Percentiles rank a stretch among this genome's conserved stretches.
Evolutionary conservation across 768 basidiomycete species (phyloP).

Genomic region (Harrya chromipes): DNA sequence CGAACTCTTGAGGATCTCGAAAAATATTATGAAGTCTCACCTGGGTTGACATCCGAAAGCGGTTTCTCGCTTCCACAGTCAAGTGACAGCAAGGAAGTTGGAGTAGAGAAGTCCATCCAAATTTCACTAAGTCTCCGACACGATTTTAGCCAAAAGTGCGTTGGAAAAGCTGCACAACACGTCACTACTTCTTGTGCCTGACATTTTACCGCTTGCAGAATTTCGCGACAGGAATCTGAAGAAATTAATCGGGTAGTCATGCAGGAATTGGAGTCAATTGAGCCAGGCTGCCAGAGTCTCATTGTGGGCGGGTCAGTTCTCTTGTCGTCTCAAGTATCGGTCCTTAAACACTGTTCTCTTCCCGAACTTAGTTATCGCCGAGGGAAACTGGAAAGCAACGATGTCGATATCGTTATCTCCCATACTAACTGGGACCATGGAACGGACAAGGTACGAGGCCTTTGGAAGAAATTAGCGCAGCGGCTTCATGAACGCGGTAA

Average conservation of each 20-base stretch:
- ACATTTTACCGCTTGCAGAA: constrained; percentile 37
- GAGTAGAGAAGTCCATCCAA: constrained; percentile 44
- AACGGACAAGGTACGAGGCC: constrained; percentile 50
- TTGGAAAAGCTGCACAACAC: neutral
- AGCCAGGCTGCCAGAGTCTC: constrained; percentile 67
- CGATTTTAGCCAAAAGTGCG: constrained; percentile 52
- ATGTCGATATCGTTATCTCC: constrained; percentile 88
- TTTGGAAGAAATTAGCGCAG: constrained; percentile 59
- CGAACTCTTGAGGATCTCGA: constrained; percentile 70
- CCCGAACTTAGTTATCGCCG: constrained; percentile 63
- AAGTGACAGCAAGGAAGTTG: constrained; percentile 16
- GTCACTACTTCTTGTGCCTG: neutral
- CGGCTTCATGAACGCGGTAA: constrained; percentile 56
- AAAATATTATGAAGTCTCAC: constrained; percentile 46
- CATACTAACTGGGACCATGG: constrained; percentile 52
- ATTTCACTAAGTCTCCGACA: constrained; percentile 56
- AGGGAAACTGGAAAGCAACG: constrained; percentile 78
- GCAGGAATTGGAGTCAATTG: constrained; percentile 59
- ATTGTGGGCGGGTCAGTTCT: constrained; percentile 75
- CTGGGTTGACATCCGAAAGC: constrained; percentile 36
- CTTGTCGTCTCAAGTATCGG: neutral
- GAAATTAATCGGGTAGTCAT: constrained; percentile 69
- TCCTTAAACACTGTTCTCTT: neutral
- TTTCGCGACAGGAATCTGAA: constrained; percentile 74
- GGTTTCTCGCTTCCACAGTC: constrained; percentile 22